Percentiles rank a stretch among this genome's conserved stretches.
Conservation (phyloP, 176 grass and related monocot species). For the Aechmea fasciata region DNA sequence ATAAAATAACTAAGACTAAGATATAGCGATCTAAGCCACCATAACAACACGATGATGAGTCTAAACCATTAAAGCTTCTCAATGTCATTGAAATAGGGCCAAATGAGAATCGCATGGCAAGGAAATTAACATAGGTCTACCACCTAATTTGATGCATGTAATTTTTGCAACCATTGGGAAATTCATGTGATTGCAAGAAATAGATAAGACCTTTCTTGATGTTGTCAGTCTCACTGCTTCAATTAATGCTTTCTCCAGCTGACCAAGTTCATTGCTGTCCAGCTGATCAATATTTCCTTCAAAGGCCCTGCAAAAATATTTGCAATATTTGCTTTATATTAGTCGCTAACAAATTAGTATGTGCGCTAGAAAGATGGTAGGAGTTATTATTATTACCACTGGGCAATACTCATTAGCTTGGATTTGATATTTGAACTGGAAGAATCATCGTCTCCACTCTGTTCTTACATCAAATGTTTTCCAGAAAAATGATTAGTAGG, state of each 20-base stretch:
- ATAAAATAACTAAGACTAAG: too few species aligned
- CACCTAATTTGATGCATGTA: too few species aligned
- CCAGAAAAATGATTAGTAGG: background rate
- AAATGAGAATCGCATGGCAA: too few species aligned
- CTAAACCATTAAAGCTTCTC: too few species aligned
- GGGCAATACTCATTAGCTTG: constrained; percentile 26
- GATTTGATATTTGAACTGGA: constrained; percentile 19
- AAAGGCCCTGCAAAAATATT: constrained; percentile 30
- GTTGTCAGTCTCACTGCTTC: constrained; percentile 34
- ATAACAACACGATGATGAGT: too few species aligned
- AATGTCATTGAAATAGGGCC: too few species aligned
- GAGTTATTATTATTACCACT: constrained; percentile 31
- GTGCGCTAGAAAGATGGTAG: background rate
- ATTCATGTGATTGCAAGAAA: too few species aligned
- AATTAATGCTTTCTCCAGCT: constrained; percentile 43
- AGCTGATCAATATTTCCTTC: constrained; percentile 31
- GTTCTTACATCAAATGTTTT: background rate
- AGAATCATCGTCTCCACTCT: constrained; percentile 18
- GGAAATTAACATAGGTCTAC: too few species aligned
- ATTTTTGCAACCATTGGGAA: too few species aligned
- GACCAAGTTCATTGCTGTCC: constrained; percentile 28
- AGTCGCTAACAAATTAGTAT: background rate
- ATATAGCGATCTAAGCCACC: too few species aligned
- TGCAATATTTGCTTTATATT: constrained; percentile 1
- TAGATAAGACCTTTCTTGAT: constrained; percentile 36